Evolutionary conservation across 129 eudicot species (phyloP), one percentile per base, ranked within the genome.

Genomic region (Lactuca sativa): DNA sequence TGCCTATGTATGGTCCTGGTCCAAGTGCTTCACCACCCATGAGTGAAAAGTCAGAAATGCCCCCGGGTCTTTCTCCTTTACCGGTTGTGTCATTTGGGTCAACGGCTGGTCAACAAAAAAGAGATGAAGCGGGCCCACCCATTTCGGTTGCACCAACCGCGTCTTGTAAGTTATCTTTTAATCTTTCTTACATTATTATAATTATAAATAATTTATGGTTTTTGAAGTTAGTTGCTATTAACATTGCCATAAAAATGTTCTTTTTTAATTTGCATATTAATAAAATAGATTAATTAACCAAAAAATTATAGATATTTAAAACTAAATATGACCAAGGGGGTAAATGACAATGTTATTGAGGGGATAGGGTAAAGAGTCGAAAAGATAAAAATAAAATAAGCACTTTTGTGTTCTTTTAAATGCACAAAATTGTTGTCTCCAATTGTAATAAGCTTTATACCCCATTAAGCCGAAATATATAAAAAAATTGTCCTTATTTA

Each of bases 101-200:
- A 11, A 76, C 30, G 44, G 36, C 62, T 40, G 77, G 54, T 34
- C 74, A 63, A 34, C 82, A 47, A 25, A 58, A 74, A 15, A 71
- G 47, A 38, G 74, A 67, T 64, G 54, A 73, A 73, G 83, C 75
- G 59, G 34, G 80, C 60, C 71, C 83, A 12, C 71, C 74, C 18
- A 71, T 66, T 70, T 80, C 82, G 18, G 56, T 69, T 44, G 71
- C 80, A 18, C 64, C 79, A 53, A 48, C 70, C 13, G 36, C 66
- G 36, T 84, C 86, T 64, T 80, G 96, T 90, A 84, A 90, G 96
- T 84, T 73, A 14, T 59, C 71, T 13, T 40, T 41, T 31, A 31
- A 17, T 67, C 16, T 69, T 56, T 53, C 56, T 53, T 16, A 5
- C 63, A 9, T 53, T 12, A 2, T 3, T 21, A 21, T n/a, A n/a